These are phyloP conservation scores for Phylloboletellus chloephorus DNA, from an alignment of 1,284 basidiomycete genomes.

Conservation along the genomic window DNA sequence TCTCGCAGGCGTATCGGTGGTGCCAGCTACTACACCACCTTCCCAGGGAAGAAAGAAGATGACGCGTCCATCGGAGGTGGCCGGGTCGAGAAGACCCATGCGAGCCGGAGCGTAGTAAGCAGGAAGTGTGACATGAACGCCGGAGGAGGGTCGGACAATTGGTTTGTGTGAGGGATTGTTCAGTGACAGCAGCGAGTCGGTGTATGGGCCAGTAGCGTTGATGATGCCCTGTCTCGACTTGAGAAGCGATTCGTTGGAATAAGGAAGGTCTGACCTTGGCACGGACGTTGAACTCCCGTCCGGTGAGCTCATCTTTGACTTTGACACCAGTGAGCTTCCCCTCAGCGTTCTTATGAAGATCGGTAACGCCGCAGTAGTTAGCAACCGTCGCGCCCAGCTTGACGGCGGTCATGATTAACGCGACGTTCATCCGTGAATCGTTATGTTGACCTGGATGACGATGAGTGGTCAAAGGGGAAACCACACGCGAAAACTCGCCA, in stretches of 20 bases:
- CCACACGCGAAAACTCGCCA: constrained; percentile 43
- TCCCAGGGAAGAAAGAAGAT: constrained; percentile 99
- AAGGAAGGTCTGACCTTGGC: constrained; percentile 55
- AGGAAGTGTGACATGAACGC: constrained; percentile 94
- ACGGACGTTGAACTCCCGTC: constrained; percentile 77
- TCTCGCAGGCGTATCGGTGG: constrained; percentile 82
- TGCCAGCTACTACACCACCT: constrained; percentile 95
- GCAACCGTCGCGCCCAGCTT: constrained; percentile 86
- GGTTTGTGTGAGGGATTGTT: constrained; percentile 80
- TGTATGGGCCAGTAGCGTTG: constrained; percentile 96
- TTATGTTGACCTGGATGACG: constrained; percentile 82
- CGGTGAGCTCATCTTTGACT: constrained; percentile 80
- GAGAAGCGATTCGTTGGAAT: background rate
- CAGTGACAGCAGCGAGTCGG: constrained; percentile 81
- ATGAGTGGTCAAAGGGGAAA: background rate
- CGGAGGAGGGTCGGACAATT: constrained; percentile 90
- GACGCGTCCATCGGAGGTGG: constrained; percentile 94
- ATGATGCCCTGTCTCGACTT: constrained; percentile 64
- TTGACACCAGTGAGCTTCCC: constrained; percentile 73
- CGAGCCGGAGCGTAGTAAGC: constrained; percentile 94
- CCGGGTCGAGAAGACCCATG: constrained; percentile 94
- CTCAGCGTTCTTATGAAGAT: constrained; percentile 64
- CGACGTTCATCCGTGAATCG: constrained; percentile 97
- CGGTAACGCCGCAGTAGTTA: constrained; percentile 88
- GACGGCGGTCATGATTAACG: constrained; percentile 90